Evolutionary conservation across 768 basidiomycete genomes (phyloP), one percentile per base, ranked within the genome.

Genomic region (Filobasidium floriforme): DNA sequence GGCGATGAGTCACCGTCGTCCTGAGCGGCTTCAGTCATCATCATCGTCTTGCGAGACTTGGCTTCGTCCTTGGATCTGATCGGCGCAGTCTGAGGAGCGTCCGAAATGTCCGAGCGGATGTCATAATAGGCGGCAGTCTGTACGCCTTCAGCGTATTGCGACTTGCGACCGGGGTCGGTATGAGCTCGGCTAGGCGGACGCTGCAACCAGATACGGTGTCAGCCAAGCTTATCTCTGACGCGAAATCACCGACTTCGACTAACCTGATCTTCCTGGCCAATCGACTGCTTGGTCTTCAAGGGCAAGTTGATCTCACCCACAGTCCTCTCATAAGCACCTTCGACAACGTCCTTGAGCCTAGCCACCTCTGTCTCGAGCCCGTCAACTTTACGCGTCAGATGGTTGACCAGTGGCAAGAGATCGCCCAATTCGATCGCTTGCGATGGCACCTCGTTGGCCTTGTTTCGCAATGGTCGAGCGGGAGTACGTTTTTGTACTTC

Each of bases 321-420:
- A 22, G 54, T 57, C 54, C 54, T 57, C 54, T 57, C 54, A 32
- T 57, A 57, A 57, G 54, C 54, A 32, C 54, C 54, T 28, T 57
- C 54, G 54, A 57, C 54, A n/a, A 57, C 54, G 26, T 57, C 54
- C 72, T 49, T 60, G 65, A 7, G 14, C 60, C 68, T 49, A 67
- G 82, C 80, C 26, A 80, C 75, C 29, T 82, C 51, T 15, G 82
- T 80, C 59, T 80, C 79, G 11, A 80, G 81, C 49, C 81, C 82
- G 28, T 67, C 54, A 22, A 57, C 54, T 28, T 57, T 57, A 14
- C 75, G 41, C 64, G 63, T 63, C 75, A 28, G 32, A 12, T 55
- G 37, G 26, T 46, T 63, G 62, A 41, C 61, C 22, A 29, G 24
- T 12, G n/a, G 41, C 41, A 64, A 43, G 28, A 40, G 22, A 57